Percentiles rank a stretch among this genome's conserved stretches.
Evolutionary conservation across 352 stramenopile species (phyloP).

Genomic region (Pythium oligandrum): DNA sequence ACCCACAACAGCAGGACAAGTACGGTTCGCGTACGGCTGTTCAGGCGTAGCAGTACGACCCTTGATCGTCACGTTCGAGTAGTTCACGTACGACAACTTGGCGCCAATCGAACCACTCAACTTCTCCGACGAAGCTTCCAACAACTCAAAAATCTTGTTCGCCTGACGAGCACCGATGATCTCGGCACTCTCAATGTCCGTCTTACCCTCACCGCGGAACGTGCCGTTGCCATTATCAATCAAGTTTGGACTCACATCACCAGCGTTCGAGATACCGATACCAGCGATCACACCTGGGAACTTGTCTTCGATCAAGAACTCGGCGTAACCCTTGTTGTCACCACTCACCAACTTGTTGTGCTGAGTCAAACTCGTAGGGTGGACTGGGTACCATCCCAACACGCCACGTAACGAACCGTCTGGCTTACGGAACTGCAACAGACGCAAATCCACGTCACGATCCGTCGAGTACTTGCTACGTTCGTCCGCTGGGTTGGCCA

Average conservation of each 20-base stretch:
- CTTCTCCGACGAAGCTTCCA: slow-evolving; percentile 17
- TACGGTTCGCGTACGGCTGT: slow-evolving; percentile 27
- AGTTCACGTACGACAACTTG: slow-evolving; percentile 44
- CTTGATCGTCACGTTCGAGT: slow-evolving; percentile 34
- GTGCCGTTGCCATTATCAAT: slow-evolving; percentile 45
- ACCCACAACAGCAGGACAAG: slow-evolving; percentile 39
- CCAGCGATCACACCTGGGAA: slow-evolving; percentile 22
- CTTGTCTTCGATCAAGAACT: slow-evolving; percentile 39
- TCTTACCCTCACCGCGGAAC: slow-evolving; percentile 32
- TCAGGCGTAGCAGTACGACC: slow-evolving; percentile 12
- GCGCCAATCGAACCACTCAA: slow-evolving; percentile 19
- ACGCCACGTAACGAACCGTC: slow-evolving; percentile 36
- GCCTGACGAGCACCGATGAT: slow-evolving; percentile 38
- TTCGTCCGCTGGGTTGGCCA: slow-evolving; percentile 61
- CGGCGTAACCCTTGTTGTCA: slow-evolving; percentile 75
- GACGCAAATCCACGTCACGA: slow-evolving; percentile 65
- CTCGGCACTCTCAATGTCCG: slow-evolving; percentile 28
- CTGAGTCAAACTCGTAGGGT: slow-evolving; percentile 73
- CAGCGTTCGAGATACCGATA: slow-evolving; percentile 43
- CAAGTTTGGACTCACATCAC: slow-evolving; percentile 39
- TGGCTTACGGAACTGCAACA: slow-evolving; percentile 21
- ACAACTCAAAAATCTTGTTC: slow-evolving; percentile 22
- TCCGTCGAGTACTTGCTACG: slow-evolving; percentile 36
- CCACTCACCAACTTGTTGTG: slow-evolving; percentile 71
- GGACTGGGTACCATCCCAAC: slow-evolving; percentile 50